Evolutionary conservation across 2,329 filamentous ascomycete genomes (phyloP), one percentile per base, ranked within the genome.

Genomic region (Pleochaeta shiraiana): DNA sequence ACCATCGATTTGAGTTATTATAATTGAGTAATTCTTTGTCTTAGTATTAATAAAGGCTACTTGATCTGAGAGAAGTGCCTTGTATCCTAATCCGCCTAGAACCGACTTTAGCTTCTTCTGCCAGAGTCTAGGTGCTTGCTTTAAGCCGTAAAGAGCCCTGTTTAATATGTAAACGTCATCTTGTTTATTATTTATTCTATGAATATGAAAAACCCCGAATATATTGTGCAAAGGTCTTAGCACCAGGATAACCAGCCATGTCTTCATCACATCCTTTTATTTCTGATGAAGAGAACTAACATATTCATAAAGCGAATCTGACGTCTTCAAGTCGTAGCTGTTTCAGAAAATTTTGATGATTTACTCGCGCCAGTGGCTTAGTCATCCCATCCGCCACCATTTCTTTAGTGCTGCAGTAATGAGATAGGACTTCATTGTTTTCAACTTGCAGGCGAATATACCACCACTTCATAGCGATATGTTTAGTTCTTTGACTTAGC

Each of bases 331-430:
- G 53, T 1, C 26, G 1, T 33, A 57, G 28, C 28, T 57, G 53
- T 14, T 31, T 33, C 9, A 57, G 1, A 16, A 57, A 57, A 1
- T 16, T 57, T 57, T 57, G 11, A 57, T 57, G 53, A 3, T 57
- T 31, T 6, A 16, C 31, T 31, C 24, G 28, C 26, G 21, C 11
- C 3, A 57, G 53, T 3, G 53, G 53, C 26, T 33, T 16, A 6
- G 47, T 28, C 47, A 53, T 53, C 26, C 57, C 57, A 60, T 60
- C 57, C n/a, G 57, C 57, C 6, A 30, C 33, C 57, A 60, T 60
- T 21, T 60, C 14, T 24, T 60, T 60, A 5, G 57, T 60, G 37
- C 37, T 60, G 30, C 57, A 60, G 14, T 34, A 60, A 34, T 34
- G 12, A 24, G n/a, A 34, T 1, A 34, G 1, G 2, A 60, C 30